Evolutionary conservation across 345 rosid species (phyloP).

Genomic region (Punica granatum): DNA sequence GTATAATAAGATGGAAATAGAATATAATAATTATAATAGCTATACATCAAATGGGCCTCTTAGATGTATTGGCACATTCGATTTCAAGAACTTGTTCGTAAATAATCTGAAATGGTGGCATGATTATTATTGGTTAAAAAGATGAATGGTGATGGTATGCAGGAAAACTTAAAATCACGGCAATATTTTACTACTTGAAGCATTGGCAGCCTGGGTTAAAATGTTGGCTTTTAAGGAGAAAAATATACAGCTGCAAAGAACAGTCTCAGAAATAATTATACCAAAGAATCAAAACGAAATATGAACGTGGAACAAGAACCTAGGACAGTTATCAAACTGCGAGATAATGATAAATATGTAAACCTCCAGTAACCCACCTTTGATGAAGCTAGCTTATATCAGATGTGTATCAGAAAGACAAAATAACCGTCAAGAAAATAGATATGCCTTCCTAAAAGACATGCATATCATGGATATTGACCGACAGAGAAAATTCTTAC

Average conservation of each 20-base stretch:
- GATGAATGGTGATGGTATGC: background rate
- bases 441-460: background rate
- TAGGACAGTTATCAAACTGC: background rate
- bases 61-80: background rate
- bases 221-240: too few species aligned
- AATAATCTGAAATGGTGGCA: background rate
- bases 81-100: background rate
- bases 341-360: background rate
- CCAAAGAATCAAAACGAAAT: background rate
- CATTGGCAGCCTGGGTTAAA: background rate
- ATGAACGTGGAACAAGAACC: background rate
- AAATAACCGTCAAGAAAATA: background rate
- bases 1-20: background rate
- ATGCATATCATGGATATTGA: background rate
- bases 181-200: background rate
- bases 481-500: background rate
- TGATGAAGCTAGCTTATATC: background rate
- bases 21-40: background rate
- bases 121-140: background rate
- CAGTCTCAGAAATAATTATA: too few species aligned
- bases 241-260: too few species aligned
- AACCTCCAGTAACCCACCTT: background rate
- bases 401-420: background rate
- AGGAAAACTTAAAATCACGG: background rate
- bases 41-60: background rate